These are phyloP conservation scores for Phytophthora colocasiae DNA, from an alignment of 352 stramenopile species.

Conservation along the genomic window DNA sequence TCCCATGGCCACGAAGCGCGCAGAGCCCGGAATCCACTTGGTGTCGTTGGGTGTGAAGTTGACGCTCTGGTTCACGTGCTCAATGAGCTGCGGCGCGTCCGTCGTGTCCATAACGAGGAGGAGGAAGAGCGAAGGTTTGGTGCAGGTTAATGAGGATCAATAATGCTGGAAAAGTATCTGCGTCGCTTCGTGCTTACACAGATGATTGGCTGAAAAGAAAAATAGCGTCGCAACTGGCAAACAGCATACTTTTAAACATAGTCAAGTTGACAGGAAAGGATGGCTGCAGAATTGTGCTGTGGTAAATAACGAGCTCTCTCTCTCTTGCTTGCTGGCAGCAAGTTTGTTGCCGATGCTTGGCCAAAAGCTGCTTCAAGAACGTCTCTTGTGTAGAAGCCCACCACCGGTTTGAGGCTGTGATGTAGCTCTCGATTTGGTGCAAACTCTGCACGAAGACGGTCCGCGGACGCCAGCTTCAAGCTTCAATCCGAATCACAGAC, in stretches of 20 bases:
- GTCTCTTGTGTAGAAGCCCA: neutral
- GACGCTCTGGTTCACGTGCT: conserved; percentile 94
- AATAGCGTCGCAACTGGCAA: too few species aligned
- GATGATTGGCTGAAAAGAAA: conserved; percentile 12
- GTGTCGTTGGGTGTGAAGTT: conserved; percentile 95
- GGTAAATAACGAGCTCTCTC: neutral
- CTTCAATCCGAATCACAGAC: neutral
- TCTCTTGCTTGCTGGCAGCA: conserved; percentile 1
- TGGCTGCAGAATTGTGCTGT: conserved; percentile 15
- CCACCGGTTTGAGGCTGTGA: conserved; percentile 20
- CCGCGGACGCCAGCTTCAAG: conserved; percentile 22
- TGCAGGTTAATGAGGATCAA: conserved; percentile 4
- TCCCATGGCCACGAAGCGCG: conserved; percentile 92
- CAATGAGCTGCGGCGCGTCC: conserved; percentile 97
- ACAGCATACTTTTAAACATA: too few species aligned
- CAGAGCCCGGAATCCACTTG: conserved; percentile 95
- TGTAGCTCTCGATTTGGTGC: conserved; percentile 33
- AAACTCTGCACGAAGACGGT: conserved; percentile 27
- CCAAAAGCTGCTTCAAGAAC: too few species aligned
- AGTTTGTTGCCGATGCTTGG: neutral
- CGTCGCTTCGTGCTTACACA: conserved; percentile 16
- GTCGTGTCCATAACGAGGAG: conserved; percentile 91
- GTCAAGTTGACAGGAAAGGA: too few species aligned
- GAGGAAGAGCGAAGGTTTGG: neutral
- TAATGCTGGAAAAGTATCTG: conserved; percentile 29